Evolutionary conservation across 768 basidiomycete genomes (phyloP), one percentile per base, ranked within the genome.

Genomic region (Ramaria sp.): DNA sequence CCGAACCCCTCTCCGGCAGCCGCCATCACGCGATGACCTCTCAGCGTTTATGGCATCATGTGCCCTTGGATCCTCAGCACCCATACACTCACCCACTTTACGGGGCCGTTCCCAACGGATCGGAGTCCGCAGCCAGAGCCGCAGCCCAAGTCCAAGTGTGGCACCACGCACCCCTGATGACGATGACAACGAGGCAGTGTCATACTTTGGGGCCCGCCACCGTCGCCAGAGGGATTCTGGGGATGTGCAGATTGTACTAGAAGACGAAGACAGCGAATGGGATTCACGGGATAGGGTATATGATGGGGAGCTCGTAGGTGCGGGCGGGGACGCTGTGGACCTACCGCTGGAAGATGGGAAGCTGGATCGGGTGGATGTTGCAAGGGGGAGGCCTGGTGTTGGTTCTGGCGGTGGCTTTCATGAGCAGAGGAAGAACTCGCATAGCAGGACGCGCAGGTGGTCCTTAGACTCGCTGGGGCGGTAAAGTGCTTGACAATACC

Each of bases 81-180:
- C 33, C 7, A 37, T 15, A 15, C 13, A 34, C 42, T 42, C 15
- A 11, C 47, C 41, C 45, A 15, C 22, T 19, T 27, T 43, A 19
- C 39, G 37, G 33, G 19, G 31, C 5, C 46, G 42, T 2, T 11
- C 39, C 13, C 42, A 15, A 13, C 19, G 37, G 7, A 34, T 52
- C 30, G 51, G 13, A 13, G 17, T 20, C 24, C 55, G 55, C 46
- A 57, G 47, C 30, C 55, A 57, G 42, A 57, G 55, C 27, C 55
- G 55, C 34, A 57, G 55, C 22, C 31, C 27, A 5, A 55, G 54
- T 22, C 55, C 55, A 3, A 57, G 47, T 24, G 31, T 41, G 10
- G 45, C 55, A 13, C 55, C 55, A 19, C 55, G 48, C 30, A 57
- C 55, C 15, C 55, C 55, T 1, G 48, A 20, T 5, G 55, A 57